Percentiles rank a stretch among this genome's conserved stretches.
These are phyloP conservation scores for Phalaenopsis equestris DNA, from an alignment of 106 monocot genomes.

Conservation along the genomic window DNA sequence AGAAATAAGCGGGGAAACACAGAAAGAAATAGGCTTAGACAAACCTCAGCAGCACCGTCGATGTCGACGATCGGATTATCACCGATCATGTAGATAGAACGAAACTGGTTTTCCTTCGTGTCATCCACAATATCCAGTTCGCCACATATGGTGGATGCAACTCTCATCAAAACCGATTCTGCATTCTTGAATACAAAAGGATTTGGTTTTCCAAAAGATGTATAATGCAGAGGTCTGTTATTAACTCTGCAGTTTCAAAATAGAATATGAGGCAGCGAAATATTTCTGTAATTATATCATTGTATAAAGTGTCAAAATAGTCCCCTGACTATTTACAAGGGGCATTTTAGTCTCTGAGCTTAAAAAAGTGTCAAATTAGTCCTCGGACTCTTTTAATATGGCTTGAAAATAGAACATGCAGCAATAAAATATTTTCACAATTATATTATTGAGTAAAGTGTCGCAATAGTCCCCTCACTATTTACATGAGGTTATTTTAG, in stretches of 20 bases:
- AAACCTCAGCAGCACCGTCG: constrained; percentile 77
- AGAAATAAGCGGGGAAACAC: too few species aligned
- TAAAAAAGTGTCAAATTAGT: too few species aligned
- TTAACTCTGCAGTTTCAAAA: constrained; percentile 42
- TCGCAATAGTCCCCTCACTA: too few species aligned
- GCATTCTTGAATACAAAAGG: constrained; percentile 87
- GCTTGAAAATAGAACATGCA: too few species aligned
- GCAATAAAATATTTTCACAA: constrained; percentile 5
- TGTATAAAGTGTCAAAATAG: too few species aligned
- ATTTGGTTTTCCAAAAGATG: constrained; percentile 89
- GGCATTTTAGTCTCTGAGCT: too few species aligned
- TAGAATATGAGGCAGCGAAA: constrained; percentile 4
- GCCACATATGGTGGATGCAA: constrained; percentile 21
- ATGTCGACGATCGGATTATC: constrained; percentile 94
- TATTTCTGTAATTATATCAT: neutral
- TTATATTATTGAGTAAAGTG: neutral
- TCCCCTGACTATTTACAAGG: too few species aligned
- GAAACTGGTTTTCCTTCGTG: constrained; percentile 18
- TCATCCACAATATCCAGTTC: neutral
- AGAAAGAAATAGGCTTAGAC: neutral
- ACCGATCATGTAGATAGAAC: constrained; percentile 90
- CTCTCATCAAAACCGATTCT: constrained; percentile 46
- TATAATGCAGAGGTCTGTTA: constrained; percentile 45
- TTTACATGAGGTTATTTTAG: too few species aligned
- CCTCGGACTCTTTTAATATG: too few species aligned